phyloP scores from a whole-genome alignment of 345 rosid genomes.

The Toxicodendron radicans region DNA sequence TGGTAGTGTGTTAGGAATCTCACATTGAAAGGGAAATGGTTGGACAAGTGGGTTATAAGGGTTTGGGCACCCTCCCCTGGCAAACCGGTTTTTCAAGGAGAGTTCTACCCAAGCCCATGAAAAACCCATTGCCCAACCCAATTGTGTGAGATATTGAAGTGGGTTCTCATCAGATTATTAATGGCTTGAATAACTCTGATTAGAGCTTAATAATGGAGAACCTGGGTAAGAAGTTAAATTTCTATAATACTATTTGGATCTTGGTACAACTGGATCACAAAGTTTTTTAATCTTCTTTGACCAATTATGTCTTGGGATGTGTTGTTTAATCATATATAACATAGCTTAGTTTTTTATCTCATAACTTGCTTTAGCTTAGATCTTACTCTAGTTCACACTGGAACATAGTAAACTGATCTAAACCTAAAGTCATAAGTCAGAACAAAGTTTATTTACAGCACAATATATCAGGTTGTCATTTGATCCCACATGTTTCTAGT shows the following conservation, averaged over 20 bases:
- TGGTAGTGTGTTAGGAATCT: too few relatives aligned
- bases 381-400: not conserved
- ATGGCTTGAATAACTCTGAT: too few relatives aligned
- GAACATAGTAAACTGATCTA: constrained; percentile 26
- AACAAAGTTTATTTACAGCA: not conserved
- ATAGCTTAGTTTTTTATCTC: not conserved
- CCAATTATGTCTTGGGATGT: not conserved
- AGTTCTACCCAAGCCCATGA: too few relatives aligned
- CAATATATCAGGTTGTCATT: not conserved
- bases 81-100: too few relatives aligned
- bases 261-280: not conserved
- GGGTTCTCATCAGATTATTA: too few relatives aligned
- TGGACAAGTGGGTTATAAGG: too few relatives aligned
- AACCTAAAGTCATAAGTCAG: constrained; percentile 18
- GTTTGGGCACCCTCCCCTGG: too few relatives aligned
- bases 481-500: not conserved
- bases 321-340: not conserved
- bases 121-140: too few relatives aligned
- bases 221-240: too few relatives aligned
- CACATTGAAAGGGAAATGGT: too few relatives aligned
- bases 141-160: too few relatives aligned
- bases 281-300: not conserved
- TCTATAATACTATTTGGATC: not conserved
- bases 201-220: too few relatives aligned
- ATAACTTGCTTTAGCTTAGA: not conserved